phyloP scores from a whole-genome alignment of 805 yeast genomes.

The Monosporozyma siamensis region DNA sequence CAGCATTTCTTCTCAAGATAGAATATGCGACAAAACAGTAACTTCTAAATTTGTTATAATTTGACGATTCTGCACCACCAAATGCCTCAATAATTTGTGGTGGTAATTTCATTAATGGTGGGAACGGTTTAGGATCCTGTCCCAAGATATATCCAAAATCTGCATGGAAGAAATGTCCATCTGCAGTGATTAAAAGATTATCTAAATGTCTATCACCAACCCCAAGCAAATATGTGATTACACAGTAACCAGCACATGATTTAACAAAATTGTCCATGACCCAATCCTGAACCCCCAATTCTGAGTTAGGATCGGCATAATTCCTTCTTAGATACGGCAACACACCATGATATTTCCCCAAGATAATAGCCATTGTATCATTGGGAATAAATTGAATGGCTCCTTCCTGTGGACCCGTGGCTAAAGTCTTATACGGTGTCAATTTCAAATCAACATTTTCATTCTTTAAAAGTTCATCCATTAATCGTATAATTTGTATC shows the following conservation, averaged over 20 bases:
- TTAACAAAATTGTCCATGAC: constrained; percentile 91
- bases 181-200: constrained; percentile 69
- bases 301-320: constrained; percentile 17
- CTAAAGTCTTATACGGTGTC: constrained; percentile 82
- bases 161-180: constrained; percentile 92
- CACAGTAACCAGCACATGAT: constrained; percentile 97
- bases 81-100: constrained; percentile 95
- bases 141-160: constrained; percentile 97
- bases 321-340: constrained; percentile 62
- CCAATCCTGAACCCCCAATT: constrained; percentile 32
- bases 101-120: constrained; percentile 95
- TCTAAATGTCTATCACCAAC: constrained; percentile 97
- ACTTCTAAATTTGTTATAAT: constrained; percentile 77
- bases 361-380: constrained; percentile 72
- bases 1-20: constrained; percentile 80
- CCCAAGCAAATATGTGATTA: constrained; percentile 85
- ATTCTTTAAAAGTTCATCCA: constrained; percentile 79
- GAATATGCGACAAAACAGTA: constrained; percentile 93
- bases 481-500: constrained; percentile 82
- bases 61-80: constrained; percentile 86
- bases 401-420: constrained; percentile 87
- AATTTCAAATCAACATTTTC: constrained; percentile 84
- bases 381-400: constrained; percentile 92
- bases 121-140: constrained; percentile 96
- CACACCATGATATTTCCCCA: constrained; percentile 67